Evolutionary conservation across 345 rosid species (phyloP).

Genomic region (Populus alba): DNA sequence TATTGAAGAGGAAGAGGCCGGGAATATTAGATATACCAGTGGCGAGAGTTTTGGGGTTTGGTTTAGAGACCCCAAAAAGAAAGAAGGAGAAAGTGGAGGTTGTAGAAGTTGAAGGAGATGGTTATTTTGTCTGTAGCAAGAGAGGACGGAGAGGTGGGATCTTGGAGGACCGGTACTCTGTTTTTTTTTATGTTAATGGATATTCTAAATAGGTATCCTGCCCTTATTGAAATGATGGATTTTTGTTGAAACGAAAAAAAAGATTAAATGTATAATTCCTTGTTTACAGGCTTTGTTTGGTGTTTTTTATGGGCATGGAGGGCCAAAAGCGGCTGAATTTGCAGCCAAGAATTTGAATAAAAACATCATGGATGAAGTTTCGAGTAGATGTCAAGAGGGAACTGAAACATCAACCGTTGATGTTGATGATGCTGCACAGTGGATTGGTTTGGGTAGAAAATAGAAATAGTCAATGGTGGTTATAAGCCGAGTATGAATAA

Average conservation of each 20-base stretch:
- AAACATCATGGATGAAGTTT: constrained; percentile 34
- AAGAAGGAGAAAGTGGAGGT: constrained; percentile 22
- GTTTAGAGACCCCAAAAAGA: constrained; percentile 9
- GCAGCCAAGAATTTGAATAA: constrained; percentile 60
- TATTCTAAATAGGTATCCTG: constrained; percentile 31
- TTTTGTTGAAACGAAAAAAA: neutral
- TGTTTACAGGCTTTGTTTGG: constrained; percentile 71
- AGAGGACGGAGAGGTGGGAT: constrained; percentile 37
- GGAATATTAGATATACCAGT: constrained; percentile 35
- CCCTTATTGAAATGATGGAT: neutral
- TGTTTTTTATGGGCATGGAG: constrained; percentile 88
- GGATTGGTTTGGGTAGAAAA: too few relatives aligned
- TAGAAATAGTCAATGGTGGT: too few relatives aligned
- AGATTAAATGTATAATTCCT: neutral
- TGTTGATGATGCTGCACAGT: too few relatives aligned
- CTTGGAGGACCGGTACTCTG: constrained; percentile 51
- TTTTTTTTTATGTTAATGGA: constrained; percentile 24
- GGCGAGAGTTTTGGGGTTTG: constrained; percentile 6
- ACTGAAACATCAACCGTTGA: too few relatives aligned
- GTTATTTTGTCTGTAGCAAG: constrained; percentile 45
- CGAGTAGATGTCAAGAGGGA: neutral
- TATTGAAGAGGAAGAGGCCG: constrained; percentile 45
- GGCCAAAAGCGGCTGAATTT: constrained; percentile 73
- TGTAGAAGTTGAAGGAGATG: constrained; percentile 34
- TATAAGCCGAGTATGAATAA: too few relatives aligned